Conservation (phyloP, 176 grass and related monocot genomes). For the Aechmea fasciata region DNA sequence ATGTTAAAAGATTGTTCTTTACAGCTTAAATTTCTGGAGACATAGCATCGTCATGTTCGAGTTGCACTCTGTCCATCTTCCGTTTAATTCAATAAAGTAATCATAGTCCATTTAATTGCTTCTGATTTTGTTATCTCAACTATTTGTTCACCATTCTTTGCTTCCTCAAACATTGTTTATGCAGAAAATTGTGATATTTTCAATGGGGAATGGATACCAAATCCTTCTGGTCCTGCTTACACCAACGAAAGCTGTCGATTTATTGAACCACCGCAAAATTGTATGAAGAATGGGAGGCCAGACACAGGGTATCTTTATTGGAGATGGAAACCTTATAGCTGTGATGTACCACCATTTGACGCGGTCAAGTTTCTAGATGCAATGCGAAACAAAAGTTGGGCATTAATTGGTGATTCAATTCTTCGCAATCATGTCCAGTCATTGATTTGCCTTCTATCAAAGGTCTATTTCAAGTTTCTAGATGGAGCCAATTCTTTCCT, state of each 20-base stretch:
- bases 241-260: conserved; percentile 76
- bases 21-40: no score
- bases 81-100: no score
- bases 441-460: conserved; percentile 81
- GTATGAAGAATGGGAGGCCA: conserved; percentile 72
- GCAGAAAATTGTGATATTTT: conserved; percentile 71
- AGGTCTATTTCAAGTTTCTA: conserved; percentile 27
- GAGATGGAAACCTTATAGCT: conserved; percentile 83
- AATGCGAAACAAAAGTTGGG: conserved; percentile 68
- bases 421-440: conserved; percentile 86
- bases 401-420: conserved; percentile 83
- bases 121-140: neutral
- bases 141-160: conserved; percentile 6
- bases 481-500: neutral
- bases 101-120: no score
- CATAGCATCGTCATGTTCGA: no score
- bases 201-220: conserved; percentile 61
- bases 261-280: conserved; percentile 86
- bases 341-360: conserved; percentile 50
- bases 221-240: conserved; percentile 48
- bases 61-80: no score
- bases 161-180: neutral
- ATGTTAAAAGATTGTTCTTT: no score
- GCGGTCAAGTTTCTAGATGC: conserved; percentile 48
- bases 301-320: conserved; percentile 70